Evolutionary conservation across 306 rosid species (phyloP), one percentile per base, ranked within the genome.

Genomic region (Albizia julibrissin): DNA sequence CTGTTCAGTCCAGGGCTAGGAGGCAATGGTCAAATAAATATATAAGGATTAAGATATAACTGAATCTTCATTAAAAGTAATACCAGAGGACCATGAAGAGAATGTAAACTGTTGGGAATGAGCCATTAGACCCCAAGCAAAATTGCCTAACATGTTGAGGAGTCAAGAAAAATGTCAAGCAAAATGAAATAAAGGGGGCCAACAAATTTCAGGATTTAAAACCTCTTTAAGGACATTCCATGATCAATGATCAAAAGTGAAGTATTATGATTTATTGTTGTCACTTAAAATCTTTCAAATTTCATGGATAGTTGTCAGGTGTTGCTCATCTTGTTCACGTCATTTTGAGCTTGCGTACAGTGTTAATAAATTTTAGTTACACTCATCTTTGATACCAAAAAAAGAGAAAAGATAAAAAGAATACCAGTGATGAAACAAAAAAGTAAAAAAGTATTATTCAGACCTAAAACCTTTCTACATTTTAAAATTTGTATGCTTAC

Each of bases 1-100:
- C 16, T 54, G 75, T 58, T 58, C 59, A 67, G 46, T 69, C 80
- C 84, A 70, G 13, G 11, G 69, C 40, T 46, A 27, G 71, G 79
- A 15, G 72, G 62, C 44, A 56, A 68, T 47, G 27, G 74, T 70
- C 69, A 77, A 34, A 66, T 34, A 50, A 43, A 69, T 69, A 64
- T 19, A 43, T 39, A 34, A 39, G 46, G 58, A 74, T n/a, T 5
- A 72, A 54, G 44, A 73, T 65, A 40, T 54, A 74, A 8, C 56
- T 54, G 47, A 73, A 33, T 18, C 15, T 62, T 71, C 40, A 27
- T 49, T 29, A 6, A 24, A 70, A 40, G 50, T 59, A 43, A 69
- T 43, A 58, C 44, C 37, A 83, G 27, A 47, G 52, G 42, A 71
- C 79, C 50, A 70, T 1, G 0, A 62, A 46, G 70, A 49, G 74